Conservation (phyloP, 345 rosid species). For the Draba incana region DNA sequence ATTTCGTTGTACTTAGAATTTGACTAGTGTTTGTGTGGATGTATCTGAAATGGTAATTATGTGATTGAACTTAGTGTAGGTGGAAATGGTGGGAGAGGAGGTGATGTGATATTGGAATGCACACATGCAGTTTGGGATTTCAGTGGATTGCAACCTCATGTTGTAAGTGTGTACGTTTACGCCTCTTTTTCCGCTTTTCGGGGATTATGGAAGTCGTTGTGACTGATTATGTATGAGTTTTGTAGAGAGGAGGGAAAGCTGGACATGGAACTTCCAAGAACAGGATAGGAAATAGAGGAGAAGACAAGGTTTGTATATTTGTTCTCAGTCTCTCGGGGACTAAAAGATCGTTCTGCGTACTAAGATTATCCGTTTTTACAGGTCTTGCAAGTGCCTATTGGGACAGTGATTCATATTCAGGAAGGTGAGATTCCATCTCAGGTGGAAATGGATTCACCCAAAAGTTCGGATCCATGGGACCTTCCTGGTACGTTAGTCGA, state of each 20-base stretch:
- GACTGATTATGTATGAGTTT: slow-evolving; percentile 11
- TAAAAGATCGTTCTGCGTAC: not conserved
- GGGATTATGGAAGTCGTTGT: not conserved
- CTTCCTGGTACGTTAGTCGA: slow-evolving; percentile 72
- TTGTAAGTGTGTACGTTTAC: slow-evolving; percentile 51
- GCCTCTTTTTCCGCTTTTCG: not conserved
- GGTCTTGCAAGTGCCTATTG: slow-evolving; percentile 85
- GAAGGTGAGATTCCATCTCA: slow-evolving; percentile 67
- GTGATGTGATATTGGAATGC: slow-evolving; percentile 90
- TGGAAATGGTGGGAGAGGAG: slow-evolving; percentile 98
- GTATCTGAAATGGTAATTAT: not conserved
- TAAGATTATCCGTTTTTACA: slow-evolving; percentile 24
- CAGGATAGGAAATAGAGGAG: slow-evolving; percentile 86
- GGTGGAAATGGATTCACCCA: slow-evolving; percentile 45
- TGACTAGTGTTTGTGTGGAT: not conserved
- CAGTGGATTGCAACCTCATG: slow-evolving; percentile 79
- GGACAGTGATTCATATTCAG: slow-evolving; percentile 85
- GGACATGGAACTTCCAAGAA: slow-evolving; percentile 83
- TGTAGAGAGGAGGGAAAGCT: slow-evolving; percentile 78
- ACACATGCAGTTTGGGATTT: slow-evolving; percentile 89
- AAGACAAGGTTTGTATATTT: slow-evolving; percentile 64
- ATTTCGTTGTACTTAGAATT: slow-evolving; percentile 1
- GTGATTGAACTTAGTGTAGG: slow-evolving; percentile 51
- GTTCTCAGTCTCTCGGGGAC: slow-evolving; percentile 3
- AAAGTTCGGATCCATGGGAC: slow-evolving; percentile 86